Evolutionary conservation across 2,329 filamentous ascomycete species (phyloP).

Genomic region (Fusarium poae): DNA sequence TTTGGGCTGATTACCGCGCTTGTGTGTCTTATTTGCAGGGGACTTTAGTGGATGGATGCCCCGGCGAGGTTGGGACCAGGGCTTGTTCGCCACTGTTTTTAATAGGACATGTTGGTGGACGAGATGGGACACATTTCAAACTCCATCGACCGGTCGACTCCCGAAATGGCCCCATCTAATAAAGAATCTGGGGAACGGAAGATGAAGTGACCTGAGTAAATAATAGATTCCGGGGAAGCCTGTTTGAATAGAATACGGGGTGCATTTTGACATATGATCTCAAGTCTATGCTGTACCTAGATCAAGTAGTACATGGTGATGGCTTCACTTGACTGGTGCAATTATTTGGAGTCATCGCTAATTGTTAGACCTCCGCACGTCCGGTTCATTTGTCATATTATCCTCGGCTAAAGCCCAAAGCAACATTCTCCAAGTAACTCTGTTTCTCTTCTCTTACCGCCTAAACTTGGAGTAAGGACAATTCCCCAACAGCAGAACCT

Average conservation of each 20-base stretch:
- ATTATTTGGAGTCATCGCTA: slow-evolving; percentile 9
- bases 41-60: slow-evolving; percentile 18
- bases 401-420: slow-evolving; percentile 32
- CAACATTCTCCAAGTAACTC: slow-evolving; percentile 35
- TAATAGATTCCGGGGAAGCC: slow-evolving; percentile 42
- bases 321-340: slow-evolving; percentile 8
- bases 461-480: slow-evolving; percentile 26
- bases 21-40: slow-evolving; percentile 7
- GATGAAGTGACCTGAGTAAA: slow-evolving; percentile 23
- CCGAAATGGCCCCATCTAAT: slow-evolving; percentile 28
- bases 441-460: slow-evolving; percentile 20
- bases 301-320: background rate
- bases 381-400: slow-evolving; percentile 15
- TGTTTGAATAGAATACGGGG: slow-evolving; percentile 17
- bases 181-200: slow-evolving; percentile 24
- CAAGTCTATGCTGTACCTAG: background rate
- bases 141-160: slow-evolving; percentile 32
- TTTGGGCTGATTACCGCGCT: slow-evolving; percentile 41
- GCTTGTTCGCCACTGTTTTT: slow-evolving; percentile 10
- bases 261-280: slow-evolving; percentile 1
- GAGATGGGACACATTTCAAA: slow-evolving; percentile 19
- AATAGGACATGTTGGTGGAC: background rate
- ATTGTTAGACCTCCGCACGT: slow-evolving; percentile 31
- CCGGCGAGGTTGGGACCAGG: background rate
- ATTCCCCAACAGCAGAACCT: slow-evolving; percentile 9